Evolutionary conservation across 2,329 filamentous ascomycete genomes (phyloP), one percentile per base, ranked within the genome.

Genomic region (Aspergillus transmontanensis): DNA sequence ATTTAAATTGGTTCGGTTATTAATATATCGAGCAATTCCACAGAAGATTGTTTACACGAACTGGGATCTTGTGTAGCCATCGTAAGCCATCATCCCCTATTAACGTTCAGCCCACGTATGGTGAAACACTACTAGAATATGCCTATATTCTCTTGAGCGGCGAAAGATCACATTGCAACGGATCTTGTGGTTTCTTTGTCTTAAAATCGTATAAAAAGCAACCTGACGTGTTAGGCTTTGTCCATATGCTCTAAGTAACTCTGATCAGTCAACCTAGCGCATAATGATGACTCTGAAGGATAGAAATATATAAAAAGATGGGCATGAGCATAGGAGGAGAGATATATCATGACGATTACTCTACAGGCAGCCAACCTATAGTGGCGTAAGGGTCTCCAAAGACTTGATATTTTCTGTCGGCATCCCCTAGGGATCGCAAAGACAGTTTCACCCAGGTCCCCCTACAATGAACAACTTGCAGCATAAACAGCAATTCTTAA

Each of bases 1-100:
- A 59, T 54, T 43, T n/a, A 21, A 59, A 19, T 59, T 55, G 21
- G 34, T 55, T 55, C 19, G 21, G 12, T 59, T 30, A 59, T 36
- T 50, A 36, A 30, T 39, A 55, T 50, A 43, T 34, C 28, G 57
- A 26, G 58, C 16, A 59, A 34, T 54, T 21, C 16, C 16, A 41
- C 50, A 30, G 32, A 39, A 26, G 26, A 32, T 36, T 34, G 16
- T 54, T 16, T 54, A 23, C 30, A 54, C 7, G 16, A 41, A 19
- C 16, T 41, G 6, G 19, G 19, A n/a, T 3, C 16, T 19, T n/a
- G 39, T n/a, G 7, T 41, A 41, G 39, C 39, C 16, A 26, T 26
- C 23, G 23, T 26, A 26, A 26, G 23, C 23, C 23, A 41, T 41
- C 19, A 9, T n/a, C 16, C 6, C 16, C 6, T 6, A 6, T 9